Evolutionary conservation across 176 grass and related monocot genomes (phyloP), one percentile per base, ranked within the genome.

Genomic region (Pontederia crassipes): DNA sequence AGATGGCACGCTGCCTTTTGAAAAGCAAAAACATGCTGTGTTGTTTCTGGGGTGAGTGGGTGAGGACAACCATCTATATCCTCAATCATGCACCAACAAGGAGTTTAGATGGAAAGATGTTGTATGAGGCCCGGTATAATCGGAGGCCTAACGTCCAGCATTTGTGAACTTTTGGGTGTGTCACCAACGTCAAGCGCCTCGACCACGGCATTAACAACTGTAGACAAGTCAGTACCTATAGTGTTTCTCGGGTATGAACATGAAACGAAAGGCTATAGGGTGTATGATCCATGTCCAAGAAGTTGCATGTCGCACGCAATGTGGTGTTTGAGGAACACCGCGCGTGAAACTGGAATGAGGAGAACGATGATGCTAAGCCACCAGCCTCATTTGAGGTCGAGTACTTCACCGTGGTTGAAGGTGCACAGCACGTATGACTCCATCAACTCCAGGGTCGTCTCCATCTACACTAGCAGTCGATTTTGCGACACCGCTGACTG

Each of bases 281-380:
- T 72, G 2, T 59, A 72, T 17, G 49, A 61, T 15, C 69, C 35
- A 4, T 29, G 9, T 14, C 69, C 1, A 49, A 32, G 6, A 59
- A 10, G 12, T 16, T 72, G 55, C 17, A 72, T 72, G 16, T 72
- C 9, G 48, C 69, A 8, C 8, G 69, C 6, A 40, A 72, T 51
- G 55, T 59, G 3, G 27, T 61, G 4, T 72, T 72, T 51, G 55
- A 72, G 12, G 69, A 72, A 12, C 54, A 72, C 13, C 28, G 18
- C 9, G 29, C 0, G 0, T 72, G 69, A 52, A 12, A 11, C 14
- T 68, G 17, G 47, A 26, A 56, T 8, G 14, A 4, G 6, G 0
- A 20, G 29, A 26, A 55, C 24, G 14, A 9, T 11, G 2, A 54
- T 17, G n/a, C 47, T 40, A 7, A 0, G 4, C 32, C 32, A 40